Evolutionary conservation across 2,329 filamentous ascomycete species (phyloP).

Genomic region (Ceratocystis smalleyi): DNA sequence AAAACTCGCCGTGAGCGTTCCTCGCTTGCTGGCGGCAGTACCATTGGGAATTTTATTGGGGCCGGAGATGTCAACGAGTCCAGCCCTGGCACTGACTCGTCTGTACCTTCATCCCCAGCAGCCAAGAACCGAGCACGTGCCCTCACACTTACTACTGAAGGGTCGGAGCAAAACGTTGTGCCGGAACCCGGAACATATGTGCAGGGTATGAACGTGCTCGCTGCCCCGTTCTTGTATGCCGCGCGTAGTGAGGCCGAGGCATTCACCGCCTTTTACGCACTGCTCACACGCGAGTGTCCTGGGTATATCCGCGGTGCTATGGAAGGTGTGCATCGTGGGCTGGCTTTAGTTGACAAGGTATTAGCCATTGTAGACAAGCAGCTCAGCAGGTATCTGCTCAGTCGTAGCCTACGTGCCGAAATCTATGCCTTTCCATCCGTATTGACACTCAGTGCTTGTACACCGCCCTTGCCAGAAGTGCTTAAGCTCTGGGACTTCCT

Average conservation of each 20-base stretch:
- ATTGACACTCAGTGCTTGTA: constrained; percentile 86
- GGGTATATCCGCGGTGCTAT: constrained; percentile 91
- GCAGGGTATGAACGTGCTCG: constrained; percentile 97
- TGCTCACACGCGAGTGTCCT: constrained; percentile 76
- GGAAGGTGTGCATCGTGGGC: constrained; percentile 88
- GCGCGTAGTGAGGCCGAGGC: constrained; percentile 90
- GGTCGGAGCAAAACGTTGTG: constrained; percentile 39
- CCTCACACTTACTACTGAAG: constrained; percentile 46
- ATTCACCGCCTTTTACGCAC: constrained; percentile 75
- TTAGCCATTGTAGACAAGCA: constrained; percentile 82
- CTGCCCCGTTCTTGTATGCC: constrained; percentile 87
- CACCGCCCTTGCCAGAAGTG: constrained; percentile 85
- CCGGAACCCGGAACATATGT: constrained; percentile 75
- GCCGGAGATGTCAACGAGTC: constrained; percentile 19
- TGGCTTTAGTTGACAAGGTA: constrained; percentile 82
- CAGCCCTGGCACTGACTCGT: constrained; percentile 9
- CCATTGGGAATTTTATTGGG: constrained; percentile 22
- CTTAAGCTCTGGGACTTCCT: constrained; percentile 91
- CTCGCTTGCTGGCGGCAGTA: constrained; percentile 14
- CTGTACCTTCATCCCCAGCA: constrained; percentile 18
- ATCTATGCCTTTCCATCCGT: constrained; percentile 95
- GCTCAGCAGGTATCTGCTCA: constrained; percentile 66
- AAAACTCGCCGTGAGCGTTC: constrained; percentile 27
- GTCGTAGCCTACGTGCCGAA: constrained; percentile 78
- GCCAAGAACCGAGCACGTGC: constrained; percentile 39